Conservation (phyloP, 768 basidiomycete species). For the Mycena filopes region DNA sequence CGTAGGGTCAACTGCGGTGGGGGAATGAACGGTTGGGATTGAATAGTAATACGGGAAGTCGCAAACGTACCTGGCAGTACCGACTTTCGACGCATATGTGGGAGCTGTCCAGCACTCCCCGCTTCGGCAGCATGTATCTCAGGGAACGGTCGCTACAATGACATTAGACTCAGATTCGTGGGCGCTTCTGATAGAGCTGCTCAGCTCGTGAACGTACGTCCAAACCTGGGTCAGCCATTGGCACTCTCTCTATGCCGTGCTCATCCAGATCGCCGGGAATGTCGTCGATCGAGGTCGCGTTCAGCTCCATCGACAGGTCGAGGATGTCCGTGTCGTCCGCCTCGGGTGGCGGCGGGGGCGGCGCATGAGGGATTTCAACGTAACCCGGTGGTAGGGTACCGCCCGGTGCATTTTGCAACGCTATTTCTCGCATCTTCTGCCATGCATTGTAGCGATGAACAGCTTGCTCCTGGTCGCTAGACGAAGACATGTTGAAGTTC, state of each 20-base stretch:
- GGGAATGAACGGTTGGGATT: conserved; percentile 25
- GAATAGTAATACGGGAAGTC: conserved; percentile 24
- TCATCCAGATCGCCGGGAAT: conserved; percentile 79
- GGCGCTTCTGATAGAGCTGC: conserved; percentile 12
- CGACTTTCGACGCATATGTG: conserved; percentile 94
- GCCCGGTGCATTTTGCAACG: conserved; percentile 72
- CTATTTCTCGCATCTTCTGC: conserved; percentile 84
- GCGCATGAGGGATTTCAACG: conserved; percentile 71
- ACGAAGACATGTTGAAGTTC: conserved; percentile 1
- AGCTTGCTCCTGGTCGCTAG: conserved; percentile 90
- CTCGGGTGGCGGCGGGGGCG: conserved; percentile 81
- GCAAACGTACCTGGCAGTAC: conserved; percentile 83
- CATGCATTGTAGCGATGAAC: conserved; percentile 89
- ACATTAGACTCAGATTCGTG: conserved; percentile 30
- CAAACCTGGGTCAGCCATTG: conserved; percentile 91
- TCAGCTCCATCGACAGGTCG: conserved; percentile 91
- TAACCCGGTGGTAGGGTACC: conserved; percentile 80
- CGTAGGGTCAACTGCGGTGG: conserved; percentile 78
- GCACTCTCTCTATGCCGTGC: conserved; percentile 86
- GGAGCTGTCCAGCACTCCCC: conserved; percentile 53
- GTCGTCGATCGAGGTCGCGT: conserved; percentile 83
- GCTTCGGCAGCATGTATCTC: conserved; percentile 70
- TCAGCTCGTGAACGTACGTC: conserved; percentile 73
- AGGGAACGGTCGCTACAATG: conserved; percentile 69
- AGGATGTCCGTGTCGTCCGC: conserved; percentile 88